A percentile compares a stretch with the other conserved stretches of the same genome.
Conservation (phyloP, 1,139 yeast genomes). For the Taphrina betulina region DNA sequence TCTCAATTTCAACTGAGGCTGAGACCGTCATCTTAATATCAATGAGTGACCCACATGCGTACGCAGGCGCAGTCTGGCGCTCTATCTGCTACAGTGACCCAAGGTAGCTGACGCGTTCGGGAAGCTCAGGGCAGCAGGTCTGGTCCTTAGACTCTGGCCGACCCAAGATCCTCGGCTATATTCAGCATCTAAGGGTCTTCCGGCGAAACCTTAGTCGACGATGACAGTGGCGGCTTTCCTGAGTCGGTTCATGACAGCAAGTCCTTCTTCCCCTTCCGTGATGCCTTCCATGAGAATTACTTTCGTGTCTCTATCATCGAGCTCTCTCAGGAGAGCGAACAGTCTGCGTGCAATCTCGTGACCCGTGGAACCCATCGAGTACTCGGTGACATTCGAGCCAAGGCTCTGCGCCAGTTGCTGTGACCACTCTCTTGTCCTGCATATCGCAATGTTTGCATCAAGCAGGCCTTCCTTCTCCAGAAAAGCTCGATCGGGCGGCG, state of each 20-base stretch:
- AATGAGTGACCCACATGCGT: too few relatives aligned
- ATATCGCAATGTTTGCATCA: conserved; percentile 50
- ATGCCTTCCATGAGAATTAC: conserved; percentile 74
- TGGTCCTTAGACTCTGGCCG: background rate
- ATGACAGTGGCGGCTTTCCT: conserved; percentile 75
- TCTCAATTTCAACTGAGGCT: too few relatives aligned
- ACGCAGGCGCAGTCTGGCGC: too few relatives aligned
- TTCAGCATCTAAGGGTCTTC: background rate
- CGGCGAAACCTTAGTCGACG: conserved; percentile 36
- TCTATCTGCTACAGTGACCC: too few relatives aligned
- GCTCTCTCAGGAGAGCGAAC: conserved; percentile 67
- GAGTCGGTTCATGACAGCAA: conserved; percentile 90
- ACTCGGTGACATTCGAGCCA: conserved; percentile 1
- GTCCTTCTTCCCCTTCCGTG: conserved; percentile 69
- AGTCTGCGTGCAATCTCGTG: conserved; percentile 69
- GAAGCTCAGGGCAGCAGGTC: too few relatives aligned
- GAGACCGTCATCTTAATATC: too few relatives aligned
- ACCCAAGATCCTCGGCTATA: background rate
- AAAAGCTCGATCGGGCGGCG: conserved; percentile 27
- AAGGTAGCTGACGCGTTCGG: too few relatives aligned
- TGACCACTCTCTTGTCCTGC: conserved; percentile 45
- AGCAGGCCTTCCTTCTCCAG: background rate
- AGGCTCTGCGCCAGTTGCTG: background rate
- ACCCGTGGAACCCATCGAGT: conserved; percentile 45
- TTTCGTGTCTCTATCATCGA: conserved; percentile 61